Conservation (phyloP, 495 filamentous ascomycete genomes). For the Recurvomyces mirabilis region DNA sequence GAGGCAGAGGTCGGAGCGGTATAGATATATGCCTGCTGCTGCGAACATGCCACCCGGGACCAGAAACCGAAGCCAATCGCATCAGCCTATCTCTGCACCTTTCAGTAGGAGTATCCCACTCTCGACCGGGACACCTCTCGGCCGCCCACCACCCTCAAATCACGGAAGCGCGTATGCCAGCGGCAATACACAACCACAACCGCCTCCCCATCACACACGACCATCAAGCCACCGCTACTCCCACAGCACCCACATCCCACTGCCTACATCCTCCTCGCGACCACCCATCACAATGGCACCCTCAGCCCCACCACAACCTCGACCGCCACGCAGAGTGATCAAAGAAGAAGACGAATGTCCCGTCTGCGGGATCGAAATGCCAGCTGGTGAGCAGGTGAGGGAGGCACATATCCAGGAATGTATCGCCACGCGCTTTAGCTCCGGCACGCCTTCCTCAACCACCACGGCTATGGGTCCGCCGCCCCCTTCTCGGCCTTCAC, state of each 20-base stretch:
- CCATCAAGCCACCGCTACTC: conserved; percentile 6
- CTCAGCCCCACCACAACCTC: conserved; percentile 15
- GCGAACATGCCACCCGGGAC: background rate
- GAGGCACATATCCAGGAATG: conserved; percentile 70
- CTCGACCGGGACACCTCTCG: background rate
- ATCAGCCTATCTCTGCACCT: conserved; percentile 9
- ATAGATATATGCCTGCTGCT: conserved; percentile 2
- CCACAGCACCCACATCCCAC: background rate
- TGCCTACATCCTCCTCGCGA: background rate
- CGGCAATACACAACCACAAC: background rate
- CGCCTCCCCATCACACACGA: background rate
- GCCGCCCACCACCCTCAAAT: conserved; percentile 9
- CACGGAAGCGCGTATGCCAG: no score
- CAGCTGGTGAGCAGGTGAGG: conserved; percentile 53
- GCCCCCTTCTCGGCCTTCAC: conserved; percentile 1
- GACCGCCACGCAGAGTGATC: conserved; percentile 19
- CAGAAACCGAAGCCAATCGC: conserved; percentile 5
- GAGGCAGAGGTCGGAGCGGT: background rate
- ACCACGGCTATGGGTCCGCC: background rate
- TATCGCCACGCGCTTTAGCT: conserved; percentile 44
- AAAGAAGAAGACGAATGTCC: conserved; percentile 84
- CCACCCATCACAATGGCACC: conserved; percentile 8
- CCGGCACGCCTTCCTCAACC: conserved; percentile 14
- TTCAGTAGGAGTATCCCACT: background rate
- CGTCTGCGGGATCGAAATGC: conserved; percentile 69